Base-by-base conservation (phyloP, 2,329 filamentous ascomycete genomes). In the Colletotrichum graminicola region DNA sequence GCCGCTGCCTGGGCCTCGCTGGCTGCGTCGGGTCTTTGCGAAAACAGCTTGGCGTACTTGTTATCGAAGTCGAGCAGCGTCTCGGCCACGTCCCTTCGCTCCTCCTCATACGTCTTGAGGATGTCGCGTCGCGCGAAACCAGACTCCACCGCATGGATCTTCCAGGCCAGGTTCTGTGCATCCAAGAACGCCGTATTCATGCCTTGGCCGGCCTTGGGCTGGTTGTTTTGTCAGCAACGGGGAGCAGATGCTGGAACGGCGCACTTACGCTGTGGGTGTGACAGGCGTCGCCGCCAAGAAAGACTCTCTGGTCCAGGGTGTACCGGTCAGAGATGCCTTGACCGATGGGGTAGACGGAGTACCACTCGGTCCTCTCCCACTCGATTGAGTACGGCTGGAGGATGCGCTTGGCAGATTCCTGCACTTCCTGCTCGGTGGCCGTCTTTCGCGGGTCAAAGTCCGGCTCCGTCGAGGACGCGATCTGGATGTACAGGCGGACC, bases 91-190 rank as follows among this genome's bases (percentile, higher is more conserved):
- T 92, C 87, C 79, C 93, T 95, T 68, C 95, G 91, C 82, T 98
- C 95, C 2, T 88, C 86, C 82, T 98, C 94, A 80, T 98, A 98
- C 0, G 95, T 96, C 73, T 91, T 89, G 62, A 98, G 87, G 23
- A 96, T 86, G 3, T 89, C 88, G 72, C 93, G 91, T 39, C 90
- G 83, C 1, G 94, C 93, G 75, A 97, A 93, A 16, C 94, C 94
- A 34, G 88, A 87, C 79, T 97, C 94, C 12, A 98, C 95, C 45
- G 93, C 91, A 79, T 97, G 95, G 62, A 98, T 93, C 84, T 98
- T 98, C 95, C 95, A 98, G 10, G 95, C 95, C 51, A 98, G 86
- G 80, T 98, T 98, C 72, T 94, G 89, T 0, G 94, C 94, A 75
- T 95, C 92, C 62, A 93, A 84, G 82, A 94, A 94, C 4, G 91